Percentiles rank a stretch among this genome's conserved stretches.
phyloP scores from a whole-genome alignment of 108 stramenopile genomes.

The Fistulifera pelliculosa region DNA sequence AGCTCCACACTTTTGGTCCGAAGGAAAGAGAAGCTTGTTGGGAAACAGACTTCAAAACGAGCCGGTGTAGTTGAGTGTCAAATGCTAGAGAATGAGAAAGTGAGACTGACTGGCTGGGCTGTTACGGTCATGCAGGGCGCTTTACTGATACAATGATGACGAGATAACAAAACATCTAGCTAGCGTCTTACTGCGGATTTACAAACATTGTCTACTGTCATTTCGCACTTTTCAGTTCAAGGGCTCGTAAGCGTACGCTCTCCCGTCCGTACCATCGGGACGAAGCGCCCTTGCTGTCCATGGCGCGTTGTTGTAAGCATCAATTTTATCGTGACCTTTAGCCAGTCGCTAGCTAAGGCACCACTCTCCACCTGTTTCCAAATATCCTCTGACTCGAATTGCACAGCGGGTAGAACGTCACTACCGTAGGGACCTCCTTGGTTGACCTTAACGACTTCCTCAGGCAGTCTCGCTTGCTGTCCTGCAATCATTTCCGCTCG shows the following conservation, averaged over 20 bases:
- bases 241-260: slow-evolving; percentile 35
- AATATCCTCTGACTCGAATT: slow-evolving; percentile 61
- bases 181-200: too few relatives aligned
- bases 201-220: too few relatives aligned
- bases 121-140: slow-evolving; percentile 5
- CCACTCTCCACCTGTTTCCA: slow-evolving; percentile 47
- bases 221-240: too few relatives aligned
- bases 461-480: slow-evolving; percentile 28
- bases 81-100: slow-evolving; percentile 10
- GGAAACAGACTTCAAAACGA: slow-evolving; percentile 79
- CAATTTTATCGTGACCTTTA: slow-evolving; percentile 65
- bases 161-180: too few relatives aligned
- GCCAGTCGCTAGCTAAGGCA: slow-evolving; percentile 62
- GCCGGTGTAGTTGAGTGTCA: slow-evolving; percentile 78
- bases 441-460: slow-evolving; percentile 66
- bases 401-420: slow-evolving; percentile 60
- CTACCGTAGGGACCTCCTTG: slow-evolving; percentile 82
- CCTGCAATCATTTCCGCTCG: slow-evolving; percentile 60
- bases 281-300: slow-evolving; percentile 75
- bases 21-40: slow-evolving; percentile 62
- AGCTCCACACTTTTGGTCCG: slow-evolving; percentile 83
- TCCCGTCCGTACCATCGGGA: slow-evolving; percentile 63
- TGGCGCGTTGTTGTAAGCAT: slow-evolving; percentile 38
- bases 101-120: slow-evolving; percentile 3
- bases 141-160: not conserved